phyloP scores from a whole-genome alignment of 495 filamentous ascomycete species.

The Aspergillus carlsbadensis region DNA sequence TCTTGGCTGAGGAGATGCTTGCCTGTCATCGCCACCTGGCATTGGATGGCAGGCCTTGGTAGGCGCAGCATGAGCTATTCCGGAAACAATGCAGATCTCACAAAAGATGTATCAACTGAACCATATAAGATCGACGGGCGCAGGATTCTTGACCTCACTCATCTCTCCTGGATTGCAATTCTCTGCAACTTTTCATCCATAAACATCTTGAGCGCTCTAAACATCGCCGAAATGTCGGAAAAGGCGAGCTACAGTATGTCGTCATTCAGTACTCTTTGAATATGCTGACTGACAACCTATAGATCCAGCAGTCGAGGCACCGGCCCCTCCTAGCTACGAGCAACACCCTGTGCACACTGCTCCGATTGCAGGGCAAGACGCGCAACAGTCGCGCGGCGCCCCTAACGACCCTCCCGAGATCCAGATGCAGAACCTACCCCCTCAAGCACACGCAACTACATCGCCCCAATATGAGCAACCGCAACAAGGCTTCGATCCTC shows the following conservation, averaged over 20 bases:
- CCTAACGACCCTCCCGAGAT: background rate
- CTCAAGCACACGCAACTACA: background rate
- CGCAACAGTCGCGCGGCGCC: background rate
- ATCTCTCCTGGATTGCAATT: background rate
- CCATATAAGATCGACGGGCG: background rate
- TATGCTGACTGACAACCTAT: background rate
- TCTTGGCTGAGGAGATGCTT: too few species aligned
- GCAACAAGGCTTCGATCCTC: background rate
- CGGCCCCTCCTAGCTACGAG: background rate
- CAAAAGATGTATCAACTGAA: background rate
- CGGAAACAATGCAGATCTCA: background rate
- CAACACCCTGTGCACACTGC: background rate
- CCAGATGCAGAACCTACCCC: background rate
- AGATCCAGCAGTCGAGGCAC: background rate
- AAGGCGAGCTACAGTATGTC: constrained; percentile 2
- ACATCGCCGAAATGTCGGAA: background rate
- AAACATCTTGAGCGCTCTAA: background rate
- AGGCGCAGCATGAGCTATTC: background rate
- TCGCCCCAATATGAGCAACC: background rate
- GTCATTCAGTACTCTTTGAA: background rate
- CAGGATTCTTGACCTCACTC: background rate
- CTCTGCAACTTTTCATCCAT: background rate
- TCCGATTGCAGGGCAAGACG: background rate
- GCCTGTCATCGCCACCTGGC: too few species aligned
- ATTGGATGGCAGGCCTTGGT: background rate